Evolutionary conservation across 2,329 filamentous ascomycete genomes (phyloP).

Genomic region (Xylariaceae sp.): DNA sequence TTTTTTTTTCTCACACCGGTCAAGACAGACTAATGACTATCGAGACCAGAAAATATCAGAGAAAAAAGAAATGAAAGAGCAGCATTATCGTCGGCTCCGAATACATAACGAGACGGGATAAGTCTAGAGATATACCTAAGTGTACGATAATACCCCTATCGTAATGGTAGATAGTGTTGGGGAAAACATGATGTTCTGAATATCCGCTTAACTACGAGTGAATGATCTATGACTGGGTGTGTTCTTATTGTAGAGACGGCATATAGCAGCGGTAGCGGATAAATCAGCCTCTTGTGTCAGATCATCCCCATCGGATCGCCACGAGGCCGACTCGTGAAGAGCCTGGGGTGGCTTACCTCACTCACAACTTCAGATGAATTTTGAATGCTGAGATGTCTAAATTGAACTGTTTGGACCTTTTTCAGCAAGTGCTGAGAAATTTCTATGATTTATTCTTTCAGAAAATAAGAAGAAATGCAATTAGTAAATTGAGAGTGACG

Average conservation of each 20-base stretch:
- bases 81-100: constrained; percentile 4
- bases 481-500: no score
- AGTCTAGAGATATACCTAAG: constrained; percentile 14
- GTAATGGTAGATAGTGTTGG: background rate
- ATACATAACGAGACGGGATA: constrained; percentile 8
- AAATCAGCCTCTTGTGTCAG: constrained; percentile 20
- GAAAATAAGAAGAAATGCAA: no score
- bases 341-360: no score
- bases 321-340: constrained; percentile 8
- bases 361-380: no score
- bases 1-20: no score
- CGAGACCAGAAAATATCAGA: background rate
- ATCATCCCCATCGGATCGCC: constrained; percentile 15
- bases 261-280: constrained; percentile 12
- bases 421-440: background rate
- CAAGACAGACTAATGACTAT: background rate
- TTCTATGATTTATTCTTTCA: no score
- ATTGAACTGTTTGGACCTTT: background rate
- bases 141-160: constrained; percentile 3
- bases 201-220: constrained; percentile 2
- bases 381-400: constrained; percentile 1
- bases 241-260: constrained; percentile 10
- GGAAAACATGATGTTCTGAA: constrained; percentile 4
- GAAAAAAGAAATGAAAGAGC: background rate
- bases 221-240: constrained; percentile 9